Evolutionary conservation across 768 basidiomycete species (phyloP).

Genomic region (Holtermannia corniformis): DNA sequence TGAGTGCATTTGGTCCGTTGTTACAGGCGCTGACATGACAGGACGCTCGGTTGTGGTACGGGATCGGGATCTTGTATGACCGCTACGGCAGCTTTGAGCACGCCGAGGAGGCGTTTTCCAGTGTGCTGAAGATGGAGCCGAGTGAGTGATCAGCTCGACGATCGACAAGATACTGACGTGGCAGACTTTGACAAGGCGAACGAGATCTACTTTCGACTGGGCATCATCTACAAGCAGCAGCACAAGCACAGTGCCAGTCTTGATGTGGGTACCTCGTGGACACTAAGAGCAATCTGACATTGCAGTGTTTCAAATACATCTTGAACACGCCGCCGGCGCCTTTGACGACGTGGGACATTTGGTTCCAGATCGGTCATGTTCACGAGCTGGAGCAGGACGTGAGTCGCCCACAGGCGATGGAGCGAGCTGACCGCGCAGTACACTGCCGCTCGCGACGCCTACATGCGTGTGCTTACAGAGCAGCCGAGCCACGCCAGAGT

Average conservation of each 20-base stretch:
- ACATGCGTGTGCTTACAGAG: conserved; percentile 86
- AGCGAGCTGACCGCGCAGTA: conserved; percentile 49
- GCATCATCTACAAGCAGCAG: conserved; percentile 99
- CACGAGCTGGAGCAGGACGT: conserved; percentile 97
- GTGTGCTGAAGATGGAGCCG: conserved; percentile 92
- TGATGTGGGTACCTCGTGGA: conserved; percentile 45
- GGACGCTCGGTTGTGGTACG: conserved; percentile 99
- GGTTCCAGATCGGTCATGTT: conserved; percentile 99
- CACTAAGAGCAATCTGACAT: background rate
- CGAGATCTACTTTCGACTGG: conserved; percentile 93
- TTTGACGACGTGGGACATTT: conserved; percentile 92
- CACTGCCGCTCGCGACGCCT: conserved; percentile 81
- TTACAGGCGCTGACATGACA: conserved; percentile 46
- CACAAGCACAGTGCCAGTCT: conserved; percentile 82
- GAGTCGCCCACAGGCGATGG: conserved; percentile 35
- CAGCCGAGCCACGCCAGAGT: conserved; percentile 95
- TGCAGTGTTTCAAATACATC: conserved; percentile 87
- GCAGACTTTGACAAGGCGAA: conserved; percentile 95
- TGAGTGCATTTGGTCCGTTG: conserved; percentile 41
- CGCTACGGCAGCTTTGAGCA: conserved; percentile 97
- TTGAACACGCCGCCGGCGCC: conserved; percentile 91
- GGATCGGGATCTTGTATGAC: conserved; percentile 97
- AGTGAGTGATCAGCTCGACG: conserved; percentile 51
- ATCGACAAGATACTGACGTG: background rate
- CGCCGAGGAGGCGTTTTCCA: conserved; percentile 96